A percentile compares a stretch with the other conserved stretches of the same genome.
Evolutionary conservation across 345 rosid species (phyloP).

Genomic region (Eutrema yunnanense): DNA sequence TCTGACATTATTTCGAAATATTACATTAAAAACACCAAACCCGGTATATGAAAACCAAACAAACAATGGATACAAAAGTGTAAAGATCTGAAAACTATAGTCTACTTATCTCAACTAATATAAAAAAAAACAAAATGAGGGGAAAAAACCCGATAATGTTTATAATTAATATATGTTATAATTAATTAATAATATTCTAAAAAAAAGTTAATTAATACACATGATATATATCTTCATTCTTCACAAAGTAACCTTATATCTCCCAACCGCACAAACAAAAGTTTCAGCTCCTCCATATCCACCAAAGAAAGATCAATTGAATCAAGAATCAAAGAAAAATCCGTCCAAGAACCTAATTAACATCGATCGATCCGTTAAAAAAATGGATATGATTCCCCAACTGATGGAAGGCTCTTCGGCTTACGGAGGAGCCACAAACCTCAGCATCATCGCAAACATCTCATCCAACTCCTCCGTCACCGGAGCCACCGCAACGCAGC

Average conservation of each 20-base stretch:
- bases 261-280: slow-evolving; percentile 27
- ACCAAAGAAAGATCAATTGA: slow-evolving; percentile 17
- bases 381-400: slow-evolving; percentile 31
- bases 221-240: slow-evolving; percentile 5
- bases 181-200: background rate
- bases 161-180: background rate
- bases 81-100: slow-evolving; percentile 9
- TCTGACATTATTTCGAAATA: background rate
- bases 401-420: slow-evolving; percentile 27
- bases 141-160: background rate
- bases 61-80: slow-evolving; percentile 8
- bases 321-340: slow-evolving; percentile 11
- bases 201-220: background rate
- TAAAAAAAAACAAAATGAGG: background rate
- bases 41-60: slow-evolving; percentile 9
- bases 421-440: slow-evolving; percentile 16
- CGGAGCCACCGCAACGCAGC: slow-evolving; percentile 19
- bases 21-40: slow-evolving; percentile 15
- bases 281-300: slow-evolving; percentile 14
- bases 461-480: slow-evolving; percentile 15
- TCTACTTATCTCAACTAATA: slow-evolving; percentile 16
- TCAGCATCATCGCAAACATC: slow-evolving; percentile 30
- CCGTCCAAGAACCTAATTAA: background rate
- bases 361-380: background rate
- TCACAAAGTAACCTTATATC: slow-evolving; percentile 16